A percentile compares a stretch with the other conserved stretches of the same genome.
These are phyloP conservation scores for Mucor circinelloides DNA, from an alignment of 371 early-diverging fungal genomes.

Conservation along the genomic window DNA sequence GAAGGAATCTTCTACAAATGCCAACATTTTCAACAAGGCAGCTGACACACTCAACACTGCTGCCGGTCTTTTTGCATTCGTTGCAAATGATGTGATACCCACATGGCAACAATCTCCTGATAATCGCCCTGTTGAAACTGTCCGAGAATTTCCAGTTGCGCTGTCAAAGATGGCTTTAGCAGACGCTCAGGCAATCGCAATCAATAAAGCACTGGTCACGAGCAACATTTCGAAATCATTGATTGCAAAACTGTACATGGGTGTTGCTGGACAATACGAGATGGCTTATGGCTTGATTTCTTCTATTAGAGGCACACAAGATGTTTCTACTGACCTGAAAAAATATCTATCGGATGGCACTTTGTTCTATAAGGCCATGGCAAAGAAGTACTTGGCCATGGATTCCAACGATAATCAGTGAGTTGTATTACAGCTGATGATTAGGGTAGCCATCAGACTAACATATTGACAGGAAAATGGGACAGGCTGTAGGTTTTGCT, in stretches of 20 bases:
- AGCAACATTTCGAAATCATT: conserved; percentile 57
- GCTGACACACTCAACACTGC: conserved; percentile 62
- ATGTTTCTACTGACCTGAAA: conserved; percentile 59
- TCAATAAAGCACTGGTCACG: conserved; percentile 44
- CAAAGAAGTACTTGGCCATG: conserved; percentile 61
- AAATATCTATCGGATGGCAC: conserved; percentile 62
- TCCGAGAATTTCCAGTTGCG: conserved; percentile 47
- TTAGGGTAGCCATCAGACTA: neutral
- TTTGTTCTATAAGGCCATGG: conserved; percentile 59
- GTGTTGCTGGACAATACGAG: conserved; percentile 65
- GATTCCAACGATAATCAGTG: conserved; percentile 68
- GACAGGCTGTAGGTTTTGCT: conserved; percentile 65
- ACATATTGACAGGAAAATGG: conserved; percentile 47
- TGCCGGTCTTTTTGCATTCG: conserved; percentile 59
- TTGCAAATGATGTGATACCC: conserved; percentile 57
- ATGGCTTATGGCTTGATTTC: conserved; percentile 63
- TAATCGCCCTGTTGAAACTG: conserved; percentile 47
- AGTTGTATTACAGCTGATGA: conserved; percentile 13
- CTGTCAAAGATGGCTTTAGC: conserved; percentile 58
- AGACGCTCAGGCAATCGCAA: conserved; percentile 54
- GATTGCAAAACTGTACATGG: conserved; percentile 63
- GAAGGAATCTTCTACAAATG: conserved; percentile 11
- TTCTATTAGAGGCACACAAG: conserved; percentile 56
- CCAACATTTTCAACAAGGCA: conserved; percentile 38
- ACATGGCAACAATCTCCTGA: conserved; percentile 43